Base-by-base conservation (phyloP, 2,329 filamentous ascomycete genomes). In the Stromatinia cepivora region DNA sequence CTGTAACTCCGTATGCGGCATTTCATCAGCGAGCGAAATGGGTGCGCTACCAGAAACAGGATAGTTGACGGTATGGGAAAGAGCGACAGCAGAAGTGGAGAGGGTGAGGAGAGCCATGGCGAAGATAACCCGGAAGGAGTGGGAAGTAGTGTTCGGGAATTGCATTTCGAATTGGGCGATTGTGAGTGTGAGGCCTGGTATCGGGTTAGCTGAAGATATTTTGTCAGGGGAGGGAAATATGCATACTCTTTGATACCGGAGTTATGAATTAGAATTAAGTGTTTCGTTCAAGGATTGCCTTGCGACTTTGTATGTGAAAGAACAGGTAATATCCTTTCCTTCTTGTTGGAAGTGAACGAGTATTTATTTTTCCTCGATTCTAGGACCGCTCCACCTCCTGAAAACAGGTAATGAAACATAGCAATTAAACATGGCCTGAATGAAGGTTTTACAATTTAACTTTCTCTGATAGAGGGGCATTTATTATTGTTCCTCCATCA, bases 61-160 rank as follows among this genome's bases (percentile, higher is more conserved):
- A 28, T 64, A 64, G 15, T 36, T 52, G 15, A 64, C 46, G 5
- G 28, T 46, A 20, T 64, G 34, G 13, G 61, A 64, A 42, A 64
- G 61, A 8, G 61, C 48, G 15, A 28, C 7, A 8, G 9, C 10
- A 50, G n/a, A 34, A 28, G 46, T 20, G 15, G 34, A 39, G 17
- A 64, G 31, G 13, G 34, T 4, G 22, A 64, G n/a, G 31, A 64
- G n/a, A 22, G n/a, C n/a, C 2, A 64, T 22, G 15, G n/a, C 15
- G 15, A 52, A 22, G 31, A 64, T 13, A 11, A 39, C 17, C 13
- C n/a, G 34, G n/a, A 52, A 31, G n/a, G 61, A 17, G 15, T 9
- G 22, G 2, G 46, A 39, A 39, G 15, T 42, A 6, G 15, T 64
- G 3, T 20, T 39, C 9, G 1, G 34, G 5, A 39, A 28, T 25